Evolutionary conservation across 2,329 filamentous ascomycete genomes (phyloP), one percentile per base, ranked within the genome.

Genomic region (Cladosporium colombiae): DNA sequence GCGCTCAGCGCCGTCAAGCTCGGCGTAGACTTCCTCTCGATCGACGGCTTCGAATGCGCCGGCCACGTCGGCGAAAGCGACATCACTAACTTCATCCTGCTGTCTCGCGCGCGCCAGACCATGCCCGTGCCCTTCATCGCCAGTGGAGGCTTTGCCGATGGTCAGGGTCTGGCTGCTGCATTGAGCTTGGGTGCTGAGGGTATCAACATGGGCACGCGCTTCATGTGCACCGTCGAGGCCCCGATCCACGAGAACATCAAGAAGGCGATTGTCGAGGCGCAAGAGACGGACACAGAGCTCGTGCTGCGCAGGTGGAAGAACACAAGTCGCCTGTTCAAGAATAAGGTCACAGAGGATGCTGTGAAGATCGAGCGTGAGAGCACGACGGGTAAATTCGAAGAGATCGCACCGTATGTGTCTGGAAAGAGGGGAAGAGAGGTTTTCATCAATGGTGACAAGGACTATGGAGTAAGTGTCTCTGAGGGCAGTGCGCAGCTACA

Each of bases 161-260:
- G 95, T 0, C 88, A 96, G 74, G 95, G 95, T 4, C 85, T 99
- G 23, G 95, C 95, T 0, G 95, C 94, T 2, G 95, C 95, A 8
- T 83, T 99, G 72, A 89, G 90, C 49, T 85, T 99, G 14, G 95
- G 95, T 40, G 95, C 95, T 0, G 91, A 92, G 77, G 95, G 95
- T 69, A 89, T 98, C 81, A 99, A 99, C 81, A 99, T 99, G 95
- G 95, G 95, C 66, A 99, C 95, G 11, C 85, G 95, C 50, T 99
- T 98, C 83, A 96, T 99, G 91, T 94, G 91, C 82, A 98, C 95
- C 0, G 84, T 94, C 53, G 95, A 98, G 80, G 89, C 93, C 18
- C 95, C 95, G 0, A 91, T 99, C 69, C 95, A 99, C 81, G 78
- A 87, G 58, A 96, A 96, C 71, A 92, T 99, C 82, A 99, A 99